Base-by-base conservation (phyloP, 2,329 filamentous ascomycete species). In the Phoma herbarum region DNA sequence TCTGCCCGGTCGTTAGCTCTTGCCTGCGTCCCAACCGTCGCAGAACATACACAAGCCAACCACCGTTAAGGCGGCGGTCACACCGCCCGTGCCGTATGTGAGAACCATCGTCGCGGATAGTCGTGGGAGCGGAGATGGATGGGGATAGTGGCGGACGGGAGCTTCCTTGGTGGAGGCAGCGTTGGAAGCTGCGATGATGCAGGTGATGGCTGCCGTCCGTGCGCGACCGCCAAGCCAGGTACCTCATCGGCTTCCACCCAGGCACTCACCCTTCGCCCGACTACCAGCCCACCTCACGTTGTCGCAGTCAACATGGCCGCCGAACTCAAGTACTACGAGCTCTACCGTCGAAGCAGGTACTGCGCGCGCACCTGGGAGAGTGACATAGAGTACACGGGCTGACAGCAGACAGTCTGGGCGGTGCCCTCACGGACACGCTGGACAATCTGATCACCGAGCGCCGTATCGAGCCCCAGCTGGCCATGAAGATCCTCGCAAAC, bases 341-440 rank as follows among this genome's bases (percentile, higher is more conserved):
- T 99, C 75, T 99, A 99, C 80, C 92, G 95, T 73, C 90, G 93
- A 83, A 97, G 93, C 88, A 98, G 94, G 95, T 98, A 92, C 79
- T 69, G 22, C 48, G 62, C 54, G 53, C 49, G 22, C 54, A 16
- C 28, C 31, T 64, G 70, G 65, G 26, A 26, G 16, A 18, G 3
- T 39, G 20, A 26, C 37, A 28, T 39, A 1, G 50, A 56, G 61
- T 43, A 54, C 54, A 26, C 56, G 60, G 60, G 66, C 73, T 78
- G 66, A 77, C 68, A 58, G 44, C 41, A 45, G 46, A 65, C 78
- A 99, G 95, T 80, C 92, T 99, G 82, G 95, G 95, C 70, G 86
- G 92, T 73, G 90, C 94, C 57, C 86, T 99, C 72, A 97, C 94
- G 53, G 96, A 99, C 80, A 97, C 93, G 54, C 93, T 99, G 72